Base-by-base conservation (phyloP, 2,329 filamentous ascomycete species). In the Gyromitra esculenta region DNA sequence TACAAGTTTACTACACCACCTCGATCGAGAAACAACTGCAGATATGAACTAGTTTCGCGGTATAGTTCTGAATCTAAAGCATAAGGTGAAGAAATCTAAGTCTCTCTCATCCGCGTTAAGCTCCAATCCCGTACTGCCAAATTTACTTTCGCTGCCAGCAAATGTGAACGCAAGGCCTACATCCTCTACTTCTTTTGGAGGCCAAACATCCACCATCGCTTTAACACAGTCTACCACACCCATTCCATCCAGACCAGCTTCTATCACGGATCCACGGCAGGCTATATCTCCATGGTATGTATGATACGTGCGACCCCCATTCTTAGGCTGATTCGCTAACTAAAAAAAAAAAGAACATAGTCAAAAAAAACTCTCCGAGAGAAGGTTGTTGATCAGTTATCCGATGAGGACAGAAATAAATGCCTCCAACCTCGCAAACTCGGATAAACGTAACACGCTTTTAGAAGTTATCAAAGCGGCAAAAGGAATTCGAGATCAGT, bases 391-490 rank as follows among this genome's bases (percentile, higher is more conserved):
- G 39, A 65, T 7, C 39, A 65, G 7, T 37, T 65, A 9, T 15
- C 41, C 6, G 21, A 48, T 9, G 62, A 65, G 15, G 62, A 65
- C n/a, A 39, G 62, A 9, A 50, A 48, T 25, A 9, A 50, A 48
- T 25, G 21, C 21, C 15, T 65, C 50, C 41, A 18, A n/a, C 35
- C 50, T 65, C 9, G 8, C 15, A 5, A 35, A 65, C n/a, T 31
- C 62, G n/a, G 62, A 65, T 35, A 25, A 48, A 5, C 41, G 39
- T 9, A 31, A 65, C 13, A 65, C 41, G 13, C 62, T 65, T 3
- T 39, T 31, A 5, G 41, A 15, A 35, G 41, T 65, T 4, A 15
- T 65, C 11, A 15, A 50, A 31, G 62, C 62, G 7, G 37, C 62
- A 6, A 39, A 65, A 37, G 45, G 13, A 48, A 65, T 48, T 7